Conservation (phyloP, 2,329 filamentous ascomycete genomes). For the Cladophialophora immunda region DNA sequence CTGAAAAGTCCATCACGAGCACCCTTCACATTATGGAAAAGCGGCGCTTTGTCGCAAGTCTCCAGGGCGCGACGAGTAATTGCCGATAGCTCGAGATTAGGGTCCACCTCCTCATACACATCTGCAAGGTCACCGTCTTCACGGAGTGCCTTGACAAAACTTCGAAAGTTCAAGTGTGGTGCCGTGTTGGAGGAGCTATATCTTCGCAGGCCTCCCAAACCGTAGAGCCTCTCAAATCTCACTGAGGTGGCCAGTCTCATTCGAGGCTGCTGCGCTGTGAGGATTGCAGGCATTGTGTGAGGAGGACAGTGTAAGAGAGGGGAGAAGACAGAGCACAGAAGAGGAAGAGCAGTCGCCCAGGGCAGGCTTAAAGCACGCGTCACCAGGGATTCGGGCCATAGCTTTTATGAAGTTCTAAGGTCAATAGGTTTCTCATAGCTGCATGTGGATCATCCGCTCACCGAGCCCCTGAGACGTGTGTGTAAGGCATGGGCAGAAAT, state of each 20-base stretch:
- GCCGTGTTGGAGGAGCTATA: not conserved
- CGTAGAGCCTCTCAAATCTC: not conserved
- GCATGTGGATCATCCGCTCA: not conserved
- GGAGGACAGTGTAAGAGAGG: not conserved
- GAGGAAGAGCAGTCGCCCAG: not conserved
- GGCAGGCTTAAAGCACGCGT: not conserved
- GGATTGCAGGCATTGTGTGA: not conserved
- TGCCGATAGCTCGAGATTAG: not conserved
- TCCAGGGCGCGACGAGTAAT: constrained; percentile 1
- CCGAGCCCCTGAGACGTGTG: not conserved
- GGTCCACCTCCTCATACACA: constrained; percentile 4
- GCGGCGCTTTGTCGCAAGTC: constrained; percentile 16
- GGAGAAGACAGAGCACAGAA: not conserved
- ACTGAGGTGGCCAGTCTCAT: not conserved
- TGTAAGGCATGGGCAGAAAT: not conserved
- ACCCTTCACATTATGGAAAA: constrained; percentile 63
- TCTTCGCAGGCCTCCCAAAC: not conserved
- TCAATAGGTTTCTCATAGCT: not conserved
- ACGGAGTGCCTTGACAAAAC: constrained; percentile 40
- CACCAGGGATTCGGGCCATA: not conserved
- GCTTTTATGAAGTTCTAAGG: not conserved
- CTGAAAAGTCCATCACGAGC: constrained; percentile 56
- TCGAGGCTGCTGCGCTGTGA: not conserved
- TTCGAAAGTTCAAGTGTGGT: not conserved
- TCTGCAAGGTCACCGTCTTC: constrained; percentile 2